Evolutionary conservation across 805 yeast species (phyloP), one percentile per base, ranked within the genome.

Genomic region (Spathaspora arborariae): DNA sequence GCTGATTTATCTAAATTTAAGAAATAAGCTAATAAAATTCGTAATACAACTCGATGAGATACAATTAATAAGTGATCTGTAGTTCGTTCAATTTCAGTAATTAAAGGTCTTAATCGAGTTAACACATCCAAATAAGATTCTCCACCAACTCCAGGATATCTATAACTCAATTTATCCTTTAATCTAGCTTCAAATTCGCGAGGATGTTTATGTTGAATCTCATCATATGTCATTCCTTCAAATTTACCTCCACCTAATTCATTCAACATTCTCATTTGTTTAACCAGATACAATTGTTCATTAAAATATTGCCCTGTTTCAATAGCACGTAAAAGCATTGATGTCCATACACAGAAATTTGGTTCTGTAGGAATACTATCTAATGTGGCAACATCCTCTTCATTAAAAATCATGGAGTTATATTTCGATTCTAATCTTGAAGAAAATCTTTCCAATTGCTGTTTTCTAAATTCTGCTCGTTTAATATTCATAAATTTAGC

Each of bases 101-200:
- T 92, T 16, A 92, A 80, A 1, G 97, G 96, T 50, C 96, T 76
- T 47, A 92, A 74, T 51, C 99, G 75, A 54, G 90, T 88, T 58
- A 94, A 85, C 10, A 94, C 99, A 66, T 92, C 98, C 55, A 92
- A 68, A 56, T 92, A 92, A 0, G 96, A 87, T 65, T 92, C 99
- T 15, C 99, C 99, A 6, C 98, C 97, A 42, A 89, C 87, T 3
- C 99, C 99, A 1, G 98, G 99, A 60, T 92, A 92, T 50, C 99
- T 74, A 65, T 92, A 92, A 15, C 84, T 74, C 56, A 92, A 74
- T 65, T 92, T 92, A 64, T 89, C 85, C 37, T 75, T 72, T 54
- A 88, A 67, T 48, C 98, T 78, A 15, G 89, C 78, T 37, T 78
- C 80, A 60, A 84, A 92, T 63, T 92, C 98, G 33, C 78, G 78